Evolutionary conservation across 2,329 filamentous ascomycete genomes (phyloP).

Genomic region (Dothiorella sarmentorum): DNA sequence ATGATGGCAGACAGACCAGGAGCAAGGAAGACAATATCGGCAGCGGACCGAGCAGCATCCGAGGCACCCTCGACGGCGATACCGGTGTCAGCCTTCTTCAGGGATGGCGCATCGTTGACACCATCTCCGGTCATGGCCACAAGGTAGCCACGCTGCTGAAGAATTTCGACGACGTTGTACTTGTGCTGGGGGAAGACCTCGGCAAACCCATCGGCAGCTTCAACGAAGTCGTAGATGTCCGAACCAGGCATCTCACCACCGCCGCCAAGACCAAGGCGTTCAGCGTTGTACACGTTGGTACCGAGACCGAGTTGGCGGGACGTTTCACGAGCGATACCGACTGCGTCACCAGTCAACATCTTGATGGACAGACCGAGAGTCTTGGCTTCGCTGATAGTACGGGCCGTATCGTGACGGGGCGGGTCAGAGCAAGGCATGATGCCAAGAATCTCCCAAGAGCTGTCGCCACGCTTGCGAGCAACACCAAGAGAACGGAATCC

Average conservation of each 20-base stretch:
- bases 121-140: slow-evolving; percentile 96
- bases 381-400: slow-evolving; percentile 88
- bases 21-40: slow-evolving; percentile 91
- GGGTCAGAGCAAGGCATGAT: slow-evolving; percentile 95
- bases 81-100: slow-evolving; percentile 95
- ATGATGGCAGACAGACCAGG: slow-evolving; percentile 90
- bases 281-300: slow-evolving; percentile 91
- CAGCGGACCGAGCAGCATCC: slow-evolving; percentile 84
- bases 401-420: slow-evolving; percentile 83
- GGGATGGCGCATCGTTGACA: slow-evolving; percentile 88
- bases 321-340: slow-evolving; percentile 88
- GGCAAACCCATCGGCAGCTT: slow-evolving; percentile 91
- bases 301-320: slow-evolving; percentile 87
- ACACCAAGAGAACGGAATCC: slow-evolving; percentile 93
- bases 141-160: slow-evolving; percentile 88
- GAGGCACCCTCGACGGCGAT: slow-evolving; percentile 92
- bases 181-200: slow-evolving; percentile 96
- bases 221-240: slow-evolving; percentile 92
- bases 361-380: slow-evolving; percentile 84
- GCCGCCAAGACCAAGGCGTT: slow-evolving; percentile 84
- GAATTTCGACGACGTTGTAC: slow-evolving; percentile 89
- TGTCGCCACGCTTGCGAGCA: slow-evolving; percentile 80
- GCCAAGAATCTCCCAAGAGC: slow-evolving; percentile 84
- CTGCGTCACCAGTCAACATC: slow-evolving; percentile 93
- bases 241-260: slow-evolving; percentile 91